phyloP scores from a whole-genome alignment of 305 asterid species.

The Stenogyne calaminthoides region DNA sequence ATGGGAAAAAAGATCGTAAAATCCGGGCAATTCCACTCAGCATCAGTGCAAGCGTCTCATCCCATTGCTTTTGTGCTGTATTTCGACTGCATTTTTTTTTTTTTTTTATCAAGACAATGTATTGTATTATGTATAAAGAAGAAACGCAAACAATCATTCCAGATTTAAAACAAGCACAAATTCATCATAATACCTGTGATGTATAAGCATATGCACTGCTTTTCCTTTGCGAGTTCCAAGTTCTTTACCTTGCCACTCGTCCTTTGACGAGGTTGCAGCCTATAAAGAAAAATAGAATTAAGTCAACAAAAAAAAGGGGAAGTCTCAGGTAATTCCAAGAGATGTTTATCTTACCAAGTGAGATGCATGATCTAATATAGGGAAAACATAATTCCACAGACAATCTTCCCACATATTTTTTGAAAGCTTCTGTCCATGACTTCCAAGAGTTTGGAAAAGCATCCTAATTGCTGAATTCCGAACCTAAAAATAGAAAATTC shows the following conservation, averaged over 20 bases:
- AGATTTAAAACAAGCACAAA: slow-evolving; percentile 27
- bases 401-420: slow-evolving; percentile 94
- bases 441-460: slow-evolving; percentile 97
- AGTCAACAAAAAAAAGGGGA: slow-evolving; percentile 35
- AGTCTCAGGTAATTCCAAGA: slow-evolving; percentile 24
- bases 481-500: slow-evolving; percentile 57
- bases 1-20: slow-evolving; percentile 85
- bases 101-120: slow-evolving; percentile 29
- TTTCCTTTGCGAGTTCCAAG: slow-evolving; percentile 98
- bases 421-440: slow-evolving; percentile 97
- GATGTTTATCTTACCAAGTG: slow-evolving; percentile 68
- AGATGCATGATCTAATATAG: slow-evolving; percentile 83
- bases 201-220: slow-evolving; percentile 99
- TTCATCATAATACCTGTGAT: slow-evolving; percentile 69
- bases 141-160: slow-evolving; percentile 14
- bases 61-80: slow-evolving; percentile 99
- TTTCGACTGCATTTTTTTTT: slow-evolving; percentile 73
- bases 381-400: slow-evolving; percentile 89
- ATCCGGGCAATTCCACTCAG: slow-evolving; percentile 93
- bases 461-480: slow-evolving; percentile 96
- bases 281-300: slow-evolving; percentile 35
- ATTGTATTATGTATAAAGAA: slow-evolving; percentile 19
- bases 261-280: slow-evolving; percentile 98
- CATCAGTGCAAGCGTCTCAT: slow-evolving; percentile 97
- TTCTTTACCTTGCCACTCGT: slow-evolving; percentile 98